phyloP scores from a whole-genome alignment of 2,329 filamentous ascomycete genomes.

The Leptosphaerulina australis region DNA sequence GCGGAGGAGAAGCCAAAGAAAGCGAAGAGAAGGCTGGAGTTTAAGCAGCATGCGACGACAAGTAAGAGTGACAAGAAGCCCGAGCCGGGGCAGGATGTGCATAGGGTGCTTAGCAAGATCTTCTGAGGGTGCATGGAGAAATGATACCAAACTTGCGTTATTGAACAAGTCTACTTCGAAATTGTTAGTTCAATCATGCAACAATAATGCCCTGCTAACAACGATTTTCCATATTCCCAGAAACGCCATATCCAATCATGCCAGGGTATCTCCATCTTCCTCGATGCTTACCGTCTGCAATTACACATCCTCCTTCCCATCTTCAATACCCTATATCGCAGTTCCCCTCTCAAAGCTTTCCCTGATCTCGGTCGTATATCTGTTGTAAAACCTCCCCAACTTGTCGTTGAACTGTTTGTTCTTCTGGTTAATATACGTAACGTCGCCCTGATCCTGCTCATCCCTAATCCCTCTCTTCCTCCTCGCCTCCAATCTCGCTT shows the following conservation, averaged over 20 bases:
- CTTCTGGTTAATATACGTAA: constrained; percentile 99
- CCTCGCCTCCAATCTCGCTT: constrained; percentile 82
- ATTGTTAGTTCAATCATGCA: neutral
- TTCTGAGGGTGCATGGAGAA: constrained; percentile 31
- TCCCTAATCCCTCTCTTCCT: constrained; percentile 74
- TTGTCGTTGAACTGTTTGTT: constrained; percentile 99
- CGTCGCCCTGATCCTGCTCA: constrained; percentile 80
- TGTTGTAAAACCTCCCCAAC: constrained; percentile 93
- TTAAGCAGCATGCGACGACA: constrained; percentile 69
- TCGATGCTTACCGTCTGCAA: too few species aligned
- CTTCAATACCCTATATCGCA: constrained; percentile 68
- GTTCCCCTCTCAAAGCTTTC: constrained; percentile 98
- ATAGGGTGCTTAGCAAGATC: constrained; percentile 47
- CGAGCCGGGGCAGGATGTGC: constrained; percentile 39
- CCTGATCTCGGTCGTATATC: constrained; percentile 95
- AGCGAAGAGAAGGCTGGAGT: constrained; percentile 55
- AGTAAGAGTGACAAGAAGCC: constrained; percentile 42
- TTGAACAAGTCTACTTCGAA: neutral
- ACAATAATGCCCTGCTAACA: neutral
- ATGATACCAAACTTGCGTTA: constrained; percentile 16
- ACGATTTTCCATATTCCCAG: constrained; percentile 1
- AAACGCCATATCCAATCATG: constrained; percentile 14
- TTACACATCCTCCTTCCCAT: neutral
- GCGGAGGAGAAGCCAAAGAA: constrained; percentile 36
- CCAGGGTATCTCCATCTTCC: constrained; percentile 36